Conservation (phyloP, 1,284 basidiomycete species). For the Malassezia brasiliensis region DNA sequence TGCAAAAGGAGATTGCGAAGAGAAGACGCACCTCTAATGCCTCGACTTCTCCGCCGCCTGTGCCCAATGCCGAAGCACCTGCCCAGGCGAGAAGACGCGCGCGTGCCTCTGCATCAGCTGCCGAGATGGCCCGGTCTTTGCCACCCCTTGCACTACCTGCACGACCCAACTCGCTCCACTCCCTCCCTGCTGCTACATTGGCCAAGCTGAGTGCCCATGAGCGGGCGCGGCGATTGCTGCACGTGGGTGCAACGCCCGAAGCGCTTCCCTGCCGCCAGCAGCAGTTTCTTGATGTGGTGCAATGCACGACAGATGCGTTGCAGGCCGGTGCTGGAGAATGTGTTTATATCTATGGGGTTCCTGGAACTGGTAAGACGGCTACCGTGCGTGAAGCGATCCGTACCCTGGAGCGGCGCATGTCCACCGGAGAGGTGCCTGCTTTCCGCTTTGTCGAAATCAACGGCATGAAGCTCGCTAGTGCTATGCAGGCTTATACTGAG, state of each 20-base stretch:
- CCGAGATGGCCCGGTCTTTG: constrained; percentile 19
- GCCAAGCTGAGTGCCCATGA: constrained; percentile 26
- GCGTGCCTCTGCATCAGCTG: constrained; percentile 17
- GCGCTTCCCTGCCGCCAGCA: constrained; percentile 78
- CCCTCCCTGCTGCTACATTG: constrained; percentile 20
- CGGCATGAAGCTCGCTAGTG: constrained; percentile 60
- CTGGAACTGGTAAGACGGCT: constrained; percentile 81
- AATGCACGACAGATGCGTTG: constrained; percentile 70
- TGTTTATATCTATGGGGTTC: constrained; percentile 87
- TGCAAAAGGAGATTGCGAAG: no score
- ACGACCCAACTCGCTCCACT: constrained; percentile 28
- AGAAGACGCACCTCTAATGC: no score
- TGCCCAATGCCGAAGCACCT: no score
- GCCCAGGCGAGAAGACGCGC: neutral
- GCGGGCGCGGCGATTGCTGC: constrained; percentile 55
- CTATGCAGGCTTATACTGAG: constrained; percentile 38
- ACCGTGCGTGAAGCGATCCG: constrained; percentile 84
- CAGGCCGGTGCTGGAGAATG: constrained; percentile 90
- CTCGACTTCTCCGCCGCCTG: no score
- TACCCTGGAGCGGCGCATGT: constrained; percentile 47
- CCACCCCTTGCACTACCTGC: constrained; percentile 27
- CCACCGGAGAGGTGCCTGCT: constrained; percentile 67
- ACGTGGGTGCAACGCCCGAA: constrained; percentile 86
- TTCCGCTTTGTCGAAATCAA: constrained; percentile 98
- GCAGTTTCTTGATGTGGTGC: constrained; percentile 70